These are phyloP conservation scores for Clitopilus hobsonii DNA, from an alignment of 768 basidiomycete genomes.

Conservation along the genomic window DNA sequence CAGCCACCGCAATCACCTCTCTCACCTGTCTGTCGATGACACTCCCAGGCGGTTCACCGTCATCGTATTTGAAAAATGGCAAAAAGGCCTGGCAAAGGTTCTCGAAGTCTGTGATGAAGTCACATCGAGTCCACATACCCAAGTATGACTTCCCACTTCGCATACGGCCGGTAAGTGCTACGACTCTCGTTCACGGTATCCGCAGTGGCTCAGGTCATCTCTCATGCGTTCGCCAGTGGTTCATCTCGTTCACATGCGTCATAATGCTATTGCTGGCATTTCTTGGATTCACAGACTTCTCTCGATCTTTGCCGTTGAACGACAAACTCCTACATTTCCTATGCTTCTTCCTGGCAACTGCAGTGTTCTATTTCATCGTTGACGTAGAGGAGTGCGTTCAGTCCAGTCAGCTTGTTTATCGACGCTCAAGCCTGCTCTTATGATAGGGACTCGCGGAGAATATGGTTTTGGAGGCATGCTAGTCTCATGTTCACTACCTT, in stretches of 20 bases:
- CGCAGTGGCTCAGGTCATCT: background rate
- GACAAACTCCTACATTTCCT: constrained; percentile 79
- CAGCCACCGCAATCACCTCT: background rate
- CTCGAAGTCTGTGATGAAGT: constrained; percentile 67
- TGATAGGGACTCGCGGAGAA: constrained; percentile 63
- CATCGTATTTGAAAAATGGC: constrained; percentile 12
- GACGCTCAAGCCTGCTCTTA: constrained; percentile 1
- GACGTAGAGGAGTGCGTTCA: constrained; percentile 79
- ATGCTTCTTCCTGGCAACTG: constrained; percentile 72
- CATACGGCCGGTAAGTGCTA: constrained; percentile 54
- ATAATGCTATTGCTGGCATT: constrained; percentile 70
- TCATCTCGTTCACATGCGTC: constrained; percentile 62
- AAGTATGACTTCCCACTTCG: constrained; percentile 69
- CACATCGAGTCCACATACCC: constrained; percentile 56
- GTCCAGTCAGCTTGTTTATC: background rate
- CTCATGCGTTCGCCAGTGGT: constrained; percentile 52
- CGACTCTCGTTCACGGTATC: constrained; percentile 8
- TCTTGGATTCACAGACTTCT: constrained; percentile 72
- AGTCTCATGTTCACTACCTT: constrained; percentile 63
- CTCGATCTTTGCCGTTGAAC: constrained; percentile 61
- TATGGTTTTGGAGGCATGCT: constrained; percentile 85
- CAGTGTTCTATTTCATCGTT: constrained; percentile 81
- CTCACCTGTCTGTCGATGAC: constrained; percentile 2
- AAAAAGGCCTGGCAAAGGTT: constrained; percentile 37
- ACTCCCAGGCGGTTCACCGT: constrained; percentile 7